phyloP scores from a whole-genome alignment of 192 early-diverging fungal species.

The Spizellomyces punctatus region DNA sequence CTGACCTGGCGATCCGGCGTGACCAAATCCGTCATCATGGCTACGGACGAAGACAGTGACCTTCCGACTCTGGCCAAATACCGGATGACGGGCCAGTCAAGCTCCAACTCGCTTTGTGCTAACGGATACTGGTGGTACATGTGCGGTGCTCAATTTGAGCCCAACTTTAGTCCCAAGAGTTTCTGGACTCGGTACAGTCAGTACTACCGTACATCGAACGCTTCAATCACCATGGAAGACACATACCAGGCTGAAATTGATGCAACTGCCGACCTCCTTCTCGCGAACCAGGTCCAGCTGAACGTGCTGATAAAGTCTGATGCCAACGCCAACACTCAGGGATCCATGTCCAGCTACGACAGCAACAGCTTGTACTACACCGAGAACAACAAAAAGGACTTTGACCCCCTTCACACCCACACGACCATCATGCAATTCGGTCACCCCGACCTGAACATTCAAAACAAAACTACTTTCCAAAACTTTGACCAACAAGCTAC shows the following conservation, averaged over 20 bases:
- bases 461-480: constrained; percentile 17
- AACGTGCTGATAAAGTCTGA: constrained; percentile 40
- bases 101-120: constrained; percentile 23
- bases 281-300: constrained; percentile 10
- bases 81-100: constrained; percentile 21
- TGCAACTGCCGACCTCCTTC: constrained; percentile 25
- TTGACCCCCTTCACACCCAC: constrained; percentile 30
- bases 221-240: constrained; percentile 23
- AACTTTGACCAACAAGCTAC: constrained; percentile 38
- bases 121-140: constrained; percentile 16
- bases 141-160: constrained; percentile 16
- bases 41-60: constrained; percentile 49
- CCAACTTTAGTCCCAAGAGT: constrained; percentile 10
- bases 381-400: constrained; percentile 8
- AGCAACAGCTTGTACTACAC: neutral
- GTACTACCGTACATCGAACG: constrained; percentile 29
- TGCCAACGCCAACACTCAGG: constrained; percentile 37
- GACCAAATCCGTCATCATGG: constrained; percentile 36
- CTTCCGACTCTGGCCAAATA: constrained; percentile 27
- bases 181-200: constrained; percentile 19
- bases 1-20: constrained; percentile 29
- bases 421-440: constrained; percentile 45
- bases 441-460: constrained; percentile 28
- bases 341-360: constrained; percentile 36
- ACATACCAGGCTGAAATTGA: constrained; percentile 36